These are phyloP conservation scores for Thelonectria olida DNA, from an alignment of 2,329 filamentous ascomycete genomes.

Conservation along the genomic window DNA sequence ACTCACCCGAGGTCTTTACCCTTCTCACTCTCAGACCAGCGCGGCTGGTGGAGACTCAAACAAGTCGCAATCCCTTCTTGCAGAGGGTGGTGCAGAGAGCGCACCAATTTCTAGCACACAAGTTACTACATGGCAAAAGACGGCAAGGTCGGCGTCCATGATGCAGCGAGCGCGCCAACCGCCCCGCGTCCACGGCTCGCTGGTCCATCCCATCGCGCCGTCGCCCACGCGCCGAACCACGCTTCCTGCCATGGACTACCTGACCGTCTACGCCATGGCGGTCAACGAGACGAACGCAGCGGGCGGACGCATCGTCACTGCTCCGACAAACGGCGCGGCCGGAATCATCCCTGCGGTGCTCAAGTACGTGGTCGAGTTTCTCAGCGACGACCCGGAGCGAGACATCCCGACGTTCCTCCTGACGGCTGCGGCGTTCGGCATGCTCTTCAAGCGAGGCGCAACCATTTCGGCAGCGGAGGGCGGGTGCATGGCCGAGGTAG, in stretches of 20 bases:
- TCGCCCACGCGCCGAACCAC: slow-evolving; percentile 56
- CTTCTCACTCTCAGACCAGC: slow-evolving; percentile 34
- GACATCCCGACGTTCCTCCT: slow-evolving; percentile 59
- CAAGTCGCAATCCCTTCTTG: not conserved
- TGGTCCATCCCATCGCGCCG: slow-evolving; percentile 57
- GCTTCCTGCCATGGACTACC: slow-evolving; percentile 60
- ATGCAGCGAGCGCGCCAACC: slow-evolving; percentile 39
- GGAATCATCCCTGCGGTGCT: slow-evolving; percentile 61
- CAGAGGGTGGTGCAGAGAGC: not conserved
- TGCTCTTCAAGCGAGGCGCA: slow-evolving; percentile 63
- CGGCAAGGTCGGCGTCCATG: not conserved
- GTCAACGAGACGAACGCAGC: slow-evolving; percentile 64
- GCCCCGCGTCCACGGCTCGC: slow-evolving; percentile 55
- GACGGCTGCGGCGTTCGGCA: slow-evolving; percentile 59
- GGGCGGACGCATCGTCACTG: slow-evolving; percentile 60
- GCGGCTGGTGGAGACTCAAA: not conserved
- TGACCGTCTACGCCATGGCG: slow-evolving; percentile 60
- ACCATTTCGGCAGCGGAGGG: slow-evolving; percentile 62
- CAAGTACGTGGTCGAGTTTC: slow-evolving; percentile 60
- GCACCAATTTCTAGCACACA: not conserved
- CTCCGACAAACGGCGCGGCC: slow-evolving; percentile 60
- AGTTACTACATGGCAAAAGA: not conserved
- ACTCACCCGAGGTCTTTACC: slow-evolving; percentile 57
- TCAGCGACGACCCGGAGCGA: slow-evolving; percentile 59
- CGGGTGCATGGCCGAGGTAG: slow-evolving; percentile 64